Base-by-base conservation (phyloP, 2,329 filamentous ascomycete species). In the Epichloe baconii region DNA sequence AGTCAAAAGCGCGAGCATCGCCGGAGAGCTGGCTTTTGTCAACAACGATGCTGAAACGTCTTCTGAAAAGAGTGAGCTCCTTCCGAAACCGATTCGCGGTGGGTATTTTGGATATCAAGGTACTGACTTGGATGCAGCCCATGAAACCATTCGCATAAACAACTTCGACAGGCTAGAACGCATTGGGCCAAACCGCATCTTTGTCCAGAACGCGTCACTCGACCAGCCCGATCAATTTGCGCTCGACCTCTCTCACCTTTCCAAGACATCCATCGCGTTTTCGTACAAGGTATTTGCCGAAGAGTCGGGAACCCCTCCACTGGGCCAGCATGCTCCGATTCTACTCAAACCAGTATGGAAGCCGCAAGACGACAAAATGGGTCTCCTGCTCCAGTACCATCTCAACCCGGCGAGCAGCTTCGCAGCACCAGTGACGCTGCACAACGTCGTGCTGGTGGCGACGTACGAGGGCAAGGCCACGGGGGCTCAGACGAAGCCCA, bases 171-270 rank as follows among this genome's bases (percentile, higher is more conserved):
- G 79, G n/a, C 77, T 98, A 5, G 93, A 97, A 61, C 89, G 88
- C 61, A 90, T 98, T 52, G 90, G 89, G 0, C 89, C 90, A 1
- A 98, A 98, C 65, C 88, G 88, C 43, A 86, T 89, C 52, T 95
- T 97, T 68, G 82, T 97, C 48, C 80, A 83, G 35, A 85, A 88
- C 58, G 73, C 78, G 5, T 68, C 72, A 1, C 62, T 74, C 1
- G 80, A 84, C 10, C 82, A 78, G 52, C 77, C 85, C 3, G 90
- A 94, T 53, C 84, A 91, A 62, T 98, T 94, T 68, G 79, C 73
- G 0, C 71, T 98, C 35, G 80, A 90, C 55, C 70, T 93, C 6
- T 75, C 81, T 14, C 81, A 83, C 62, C 78, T 96, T 54, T 75
- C 82, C 58, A 81, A 83, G 59, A 83, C 87, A 1, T 78, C 84